These are phyloP conservation scores for Talaromyces sp. DNA, from an alignment of 2,329 filamentous ascomycete species.

Conservation along the genomic window DNA sequence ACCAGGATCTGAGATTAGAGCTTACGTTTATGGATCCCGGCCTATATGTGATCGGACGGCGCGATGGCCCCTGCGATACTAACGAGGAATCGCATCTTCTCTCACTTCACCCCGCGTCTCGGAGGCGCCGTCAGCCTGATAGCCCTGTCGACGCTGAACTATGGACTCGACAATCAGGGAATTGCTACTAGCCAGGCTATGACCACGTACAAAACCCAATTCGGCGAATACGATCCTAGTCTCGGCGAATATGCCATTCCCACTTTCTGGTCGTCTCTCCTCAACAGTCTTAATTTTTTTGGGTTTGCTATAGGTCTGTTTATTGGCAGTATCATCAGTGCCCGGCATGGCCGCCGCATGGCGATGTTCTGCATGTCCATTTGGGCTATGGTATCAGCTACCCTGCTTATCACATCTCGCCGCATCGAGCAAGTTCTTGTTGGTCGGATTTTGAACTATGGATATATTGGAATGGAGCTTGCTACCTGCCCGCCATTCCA, in stretches of 20 bases:
- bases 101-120: slow-evolving; percentile 10
- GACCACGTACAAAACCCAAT: slow-evolving; percentile 29
- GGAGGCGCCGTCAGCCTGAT: slow-evolving; percentile 20
- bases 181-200: slow-evolving; percentile 35
- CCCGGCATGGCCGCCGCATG: slow-evolving; percentile 9
- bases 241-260: slow-evolving; percentile 21
- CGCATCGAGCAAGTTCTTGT: slow-evolving; percentile 8
- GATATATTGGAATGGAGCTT: slow-evolving; percentile 11
- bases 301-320: slow-evolving; percentile 24
- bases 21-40: background rate
- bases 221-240: slow-evolving; percentile 23
- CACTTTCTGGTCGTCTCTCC: slow-evolving; percentile 29
- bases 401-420: slow-evolving; percentile 5
- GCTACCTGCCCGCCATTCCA: slow-evolving; percentile 11
- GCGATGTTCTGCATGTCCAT: slow-evolving; percentile 12
- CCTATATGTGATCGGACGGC: background rate
- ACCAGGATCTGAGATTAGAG: background rate
- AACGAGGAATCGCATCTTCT: slow-evolving; percentile 7
- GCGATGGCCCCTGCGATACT: background rate
- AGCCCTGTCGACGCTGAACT: slow-evolving; percentile 35
- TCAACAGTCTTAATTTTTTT: slow-evolving; percentile 33
- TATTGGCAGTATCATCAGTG: slow-evolving; percentile 8
- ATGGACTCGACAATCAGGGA: slow-evolving; percentile 37
- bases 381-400: slow-evolving; percentile 9
- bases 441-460: slow-evolving; percentile 11